Evolutionary conservation across 345 rosid genomes (phyloP).

Genomic region (Lepidium didymum): DNA sequence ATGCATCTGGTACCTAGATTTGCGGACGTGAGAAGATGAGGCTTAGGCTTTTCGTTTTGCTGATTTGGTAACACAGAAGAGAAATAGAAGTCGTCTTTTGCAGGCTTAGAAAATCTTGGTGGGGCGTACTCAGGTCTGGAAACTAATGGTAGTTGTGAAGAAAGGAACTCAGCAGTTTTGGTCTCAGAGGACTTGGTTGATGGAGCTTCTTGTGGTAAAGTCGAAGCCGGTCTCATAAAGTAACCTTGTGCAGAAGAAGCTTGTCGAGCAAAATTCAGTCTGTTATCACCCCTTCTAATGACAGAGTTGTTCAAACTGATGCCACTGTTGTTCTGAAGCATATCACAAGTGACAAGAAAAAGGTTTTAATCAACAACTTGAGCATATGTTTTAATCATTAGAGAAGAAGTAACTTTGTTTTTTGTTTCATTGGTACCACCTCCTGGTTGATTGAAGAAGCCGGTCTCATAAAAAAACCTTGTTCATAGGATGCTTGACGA

Average conservation of each 20-base stretch:
- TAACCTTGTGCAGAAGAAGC: conserved; percentile 47
- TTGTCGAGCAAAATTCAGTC: conserved; percentile 59
- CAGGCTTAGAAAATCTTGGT: conserved; percentile 42
- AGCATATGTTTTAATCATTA: not conserved
- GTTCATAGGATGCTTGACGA: conserved; percentile 58
- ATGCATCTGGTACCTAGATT: conserved; percentile 22
- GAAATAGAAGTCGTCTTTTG: conserved; percentile 4
- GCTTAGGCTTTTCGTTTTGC: conserved; percentile 12
- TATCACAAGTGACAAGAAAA: not conserved
- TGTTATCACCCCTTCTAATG: conserved; percentile 45
- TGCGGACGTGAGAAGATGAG: conserved; percentile 43
- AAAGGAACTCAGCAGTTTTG: conserved; percentile 8
- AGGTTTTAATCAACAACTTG: not conserved
- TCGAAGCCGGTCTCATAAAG: conserved; percentile 66
- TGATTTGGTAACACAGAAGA: not conserved
- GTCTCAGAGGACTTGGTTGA: conserved; percentile 16
- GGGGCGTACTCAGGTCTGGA: conserved; percentile 38
- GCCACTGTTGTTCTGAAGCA: conserved; percentile 29
- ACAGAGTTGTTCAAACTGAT: conserved; percentile 46
- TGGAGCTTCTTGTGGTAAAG: conserved; percentile 15
- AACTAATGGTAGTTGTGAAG: conserved; percentile 31
- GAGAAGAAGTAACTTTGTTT: not conserved
- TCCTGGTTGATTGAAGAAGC: conserved; percentile 31
- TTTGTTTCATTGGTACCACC: conserved; percentile 30
- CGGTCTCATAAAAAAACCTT: conserved; percentile 70